Conservation (phyloP, 2,329 filamentous ascomycete genomes). For the Diatrype stigma region DNA sequence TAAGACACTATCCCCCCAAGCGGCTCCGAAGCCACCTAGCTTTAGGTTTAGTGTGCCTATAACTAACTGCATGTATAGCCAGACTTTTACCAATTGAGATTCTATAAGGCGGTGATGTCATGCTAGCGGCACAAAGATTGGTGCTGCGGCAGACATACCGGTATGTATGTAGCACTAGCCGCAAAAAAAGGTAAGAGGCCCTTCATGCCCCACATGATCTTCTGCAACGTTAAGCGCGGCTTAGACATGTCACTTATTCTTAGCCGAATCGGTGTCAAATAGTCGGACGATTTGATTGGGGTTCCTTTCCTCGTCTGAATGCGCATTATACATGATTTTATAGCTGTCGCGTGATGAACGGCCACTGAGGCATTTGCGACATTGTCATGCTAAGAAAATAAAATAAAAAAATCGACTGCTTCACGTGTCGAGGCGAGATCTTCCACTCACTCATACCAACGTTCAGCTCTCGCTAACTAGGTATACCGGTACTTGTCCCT, state of each 20-base stretch:
- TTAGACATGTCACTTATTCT: neutral
- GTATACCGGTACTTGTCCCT: too few relatives aligned
- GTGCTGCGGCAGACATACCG: neutral
- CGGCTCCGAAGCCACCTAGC: neutral
- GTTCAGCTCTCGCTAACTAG: too few relatives aligned
- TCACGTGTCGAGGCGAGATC: too few relatives aligned
- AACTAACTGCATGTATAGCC: too few relatives aligned
- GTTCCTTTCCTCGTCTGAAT: neutral
- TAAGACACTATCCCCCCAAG: neutral
- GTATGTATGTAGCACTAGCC: neutral
- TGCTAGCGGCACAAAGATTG: neutral
- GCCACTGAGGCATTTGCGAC: too few relatives aligned
- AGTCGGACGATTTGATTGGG: neutral
- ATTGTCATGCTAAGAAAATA: too few relatives aligned
- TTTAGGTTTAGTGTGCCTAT: neutral
- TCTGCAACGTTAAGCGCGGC: neutral
- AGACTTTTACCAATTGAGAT: neutral
- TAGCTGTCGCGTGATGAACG: too few relatives aligned
- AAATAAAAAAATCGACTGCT: too few relatives aligned
- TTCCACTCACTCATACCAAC: too few relatives aligned
- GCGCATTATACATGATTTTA: neutral
- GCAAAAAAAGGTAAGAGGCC: neutral
- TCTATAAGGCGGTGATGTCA: neutral
- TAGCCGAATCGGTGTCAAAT: neutral
- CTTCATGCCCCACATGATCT: neutral